Percentiles rank a stretch among this genome's conserved stretches.
Conservation (phyloP, 1,139 yeast species). For the Debaryomyces subglobosus region DNA sequence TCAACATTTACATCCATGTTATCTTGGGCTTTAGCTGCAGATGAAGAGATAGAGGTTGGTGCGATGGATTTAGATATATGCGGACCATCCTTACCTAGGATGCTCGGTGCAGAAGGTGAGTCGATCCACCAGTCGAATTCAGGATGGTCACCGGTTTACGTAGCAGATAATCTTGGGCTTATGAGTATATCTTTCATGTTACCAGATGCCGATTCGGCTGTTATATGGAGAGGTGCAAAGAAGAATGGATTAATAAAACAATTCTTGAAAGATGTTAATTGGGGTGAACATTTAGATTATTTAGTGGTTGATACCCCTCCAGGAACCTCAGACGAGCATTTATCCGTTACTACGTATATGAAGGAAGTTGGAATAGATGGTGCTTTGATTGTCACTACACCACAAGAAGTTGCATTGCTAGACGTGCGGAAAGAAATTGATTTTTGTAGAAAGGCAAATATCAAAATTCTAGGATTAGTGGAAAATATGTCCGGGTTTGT, state of each 20-base stretch:
- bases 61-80: conserved; percentile 97
- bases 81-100: conserved; percentile 94
- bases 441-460: conserved; percentile 89
- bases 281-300: conserved; percentile 88
- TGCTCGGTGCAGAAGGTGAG: conserved; percentile 92
- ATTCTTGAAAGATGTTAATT: conserved; percentile 90
- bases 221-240: conserved; percentile 96
- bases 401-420: conserved; percentile 93
- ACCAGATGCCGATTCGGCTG: conserved; percentile 91
- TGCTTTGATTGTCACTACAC: conserved; percentile 92
- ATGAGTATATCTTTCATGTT: conserved; percentile 96
- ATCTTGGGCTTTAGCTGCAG: conserved; percentile 94
- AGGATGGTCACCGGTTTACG: conserved; percentile 97
- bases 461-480: conserved; percentile 83
- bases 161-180: conserved; percentile 90
- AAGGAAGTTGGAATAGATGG: conserved; percentile 94
- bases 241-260: conserved; percentile 93
- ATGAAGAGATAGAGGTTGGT: conserved; percentile 84
- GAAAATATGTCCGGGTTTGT: conserved; percentile 99
- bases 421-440: conserved; percentile 97
- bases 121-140: conserved; percentile 84
- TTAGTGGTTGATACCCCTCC: conserved; percentile 97
- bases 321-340: conserved; percentile 96
- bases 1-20: conserved; percentile 94
- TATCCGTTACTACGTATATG: conserved; percentile 84